These are phyloP conservation scores for Fagopyrum homotropicum DNA, from an alignment of 148 eudicot genomes.

Conservation along the genomic window DNA sequence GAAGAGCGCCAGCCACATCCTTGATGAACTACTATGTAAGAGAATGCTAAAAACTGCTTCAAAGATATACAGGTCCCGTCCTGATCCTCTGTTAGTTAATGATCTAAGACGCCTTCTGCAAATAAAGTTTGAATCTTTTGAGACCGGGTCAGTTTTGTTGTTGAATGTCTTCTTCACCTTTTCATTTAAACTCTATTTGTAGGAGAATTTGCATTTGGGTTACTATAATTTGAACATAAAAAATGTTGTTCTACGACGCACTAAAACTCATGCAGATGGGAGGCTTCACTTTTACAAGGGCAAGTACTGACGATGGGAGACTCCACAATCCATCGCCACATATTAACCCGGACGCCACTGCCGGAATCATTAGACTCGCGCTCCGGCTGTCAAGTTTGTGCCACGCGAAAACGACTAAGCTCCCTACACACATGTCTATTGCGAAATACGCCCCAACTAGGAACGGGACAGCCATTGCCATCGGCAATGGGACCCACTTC, in stretches of 20 bases:
- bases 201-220: no score
- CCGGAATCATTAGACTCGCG: conserved; percentile 45
- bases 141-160: no score
- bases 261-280: conserved; percentile 49
- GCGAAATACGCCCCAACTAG: conserved; percentile 53
- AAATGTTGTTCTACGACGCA: background rate
- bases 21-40: no score
- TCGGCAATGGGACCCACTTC: conserved; percentile 53
- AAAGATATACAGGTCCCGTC: no score
- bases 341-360: conserved; percentile 63
- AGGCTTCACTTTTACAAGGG: conserved; percentile 41
- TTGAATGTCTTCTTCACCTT: no score
- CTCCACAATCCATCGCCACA: conserved; percentile 67
- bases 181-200: no score
- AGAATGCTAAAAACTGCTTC: no score
- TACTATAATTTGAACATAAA: no score
- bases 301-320: conserved; percentile 50
- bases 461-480: conserved; percentile 62
- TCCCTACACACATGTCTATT: conserved; percentile 59
- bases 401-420: conserved; percentile 40
- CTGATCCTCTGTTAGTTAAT: no score
- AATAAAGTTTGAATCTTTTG: no score
- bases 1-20: no score
- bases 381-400: conserved; percentile 29
- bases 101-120: no score